A percentile compares a stretch with the other conserved stretches of the same genome.
These are phyloP conservation scores for Backusella parvicylindrica DNA, from an alignment of 192 early-diverging fungal genomes.

Conservation along the genomic window DNA sequence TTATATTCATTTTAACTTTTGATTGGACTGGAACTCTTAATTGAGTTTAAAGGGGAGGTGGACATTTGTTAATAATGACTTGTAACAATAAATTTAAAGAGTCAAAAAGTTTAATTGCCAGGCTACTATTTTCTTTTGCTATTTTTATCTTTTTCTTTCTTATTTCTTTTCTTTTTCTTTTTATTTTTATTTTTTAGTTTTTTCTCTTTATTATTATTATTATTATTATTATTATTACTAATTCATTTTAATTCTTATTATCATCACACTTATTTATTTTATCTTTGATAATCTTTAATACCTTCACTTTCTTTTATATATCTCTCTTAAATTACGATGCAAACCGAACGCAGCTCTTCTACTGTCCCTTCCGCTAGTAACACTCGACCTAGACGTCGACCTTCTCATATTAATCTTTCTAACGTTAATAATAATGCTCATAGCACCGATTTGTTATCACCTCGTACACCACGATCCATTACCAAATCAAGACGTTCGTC, in stretches of 20 bases:
- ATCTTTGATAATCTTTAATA: neutral
- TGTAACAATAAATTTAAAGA: neutral
- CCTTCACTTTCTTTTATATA: neutral
- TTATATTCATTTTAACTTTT: neutral
- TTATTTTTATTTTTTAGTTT: neutral
- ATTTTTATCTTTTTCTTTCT: neutral
- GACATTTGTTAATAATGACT: neutral
- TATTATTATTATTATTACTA: neutral
- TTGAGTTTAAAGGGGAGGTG: neutral
- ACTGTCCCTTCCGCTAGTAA: neutral
- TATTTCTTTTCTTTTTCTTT: neutral
- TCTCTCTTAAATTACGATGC: constrained; percentile 5
- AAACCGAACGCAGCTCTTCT: constrained; percentile 4
- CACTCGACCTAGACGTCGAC: constrained; percentile 20
- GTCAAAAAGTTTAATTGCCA: neutral
- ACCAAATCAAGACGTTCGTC: constrained; percentile 30
- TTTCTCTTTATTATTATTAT: neutral
- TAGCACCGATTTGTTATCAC: constrained; percentile 19
- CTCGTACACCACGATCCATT: constrained; percentile 36
- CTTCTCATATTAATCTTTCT: constrained; percentile 31
- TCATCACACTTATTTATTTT: neutral
- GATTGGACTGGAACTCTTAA: neutral
- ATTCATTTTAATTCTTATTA: no score
- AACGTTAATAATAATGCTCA: constrained; percentile 2
- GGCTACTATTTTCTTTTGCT: neutral